Percentiles rank a stretch among this genome's conserved stretches.
phyloP scores from a whole-genome alignment of 495 filamentous ascomycete genomes.

The Aspergillus asperescens region DNA sequence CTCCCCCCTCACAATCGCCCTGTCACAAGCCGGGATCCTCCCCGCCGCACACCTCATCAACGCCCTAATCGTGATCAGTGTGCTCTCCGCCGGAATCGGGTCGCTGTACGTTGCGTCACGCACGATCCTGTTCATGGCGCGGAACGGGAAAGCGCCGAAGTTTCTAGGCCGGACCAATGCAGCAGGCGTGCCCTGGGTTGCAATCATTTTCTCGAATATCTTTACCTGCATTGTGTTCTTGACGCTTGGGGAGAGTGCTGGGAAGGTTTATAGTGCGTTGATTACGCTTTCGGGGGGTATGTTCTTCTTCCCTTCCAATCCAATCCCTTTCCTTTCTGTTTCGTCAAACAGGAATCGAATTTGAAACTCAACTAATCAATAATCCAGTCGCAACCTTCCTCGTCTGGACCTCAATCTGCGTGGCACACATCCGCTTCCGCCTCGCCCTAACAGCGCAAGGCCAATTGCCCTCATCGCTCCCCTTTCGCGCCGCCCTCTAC shows the following conservation, averaged over 20 bases:
- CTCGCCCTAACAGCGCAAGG: conserved; percentile 53
- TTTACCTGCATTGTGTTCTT: conserved; percentile 65
- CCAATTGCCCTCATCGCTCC: conserved; percentile 45
- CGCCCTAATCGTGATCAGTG: conserved; percentile 63
- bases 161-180: conserved; percentile 60
- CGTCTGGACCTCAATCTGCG: conserved; percentile 60
- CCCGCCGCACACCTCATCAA: conserved; percentile 68
- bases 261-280: conserved; percentile 43
- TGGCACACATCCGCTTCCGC: conserved; percentile 66
- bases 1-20: conserved; percentile 72
- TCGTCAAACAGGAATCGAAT: no score
- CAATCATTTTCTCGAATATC: conserved; percentile 57
- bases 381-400: conserved; percentile 58
- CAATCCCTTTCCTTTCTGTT: neutral
- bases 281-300: conserved; percentile 43
- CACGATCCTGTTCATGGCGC: conserved; percentile 62
- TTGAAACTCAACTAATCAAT: neutral
- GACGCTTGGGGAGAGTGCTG: conserved; percentile 54
- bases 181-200: conserved; percentile 60
- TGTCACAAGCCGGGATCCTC: conserved; percentile 59
- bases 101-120: conserved; percentile 65
- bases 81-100: conserved; percentile 63
- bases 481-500: conserved; percentile 55
- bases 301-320: conserved; percentile 1
- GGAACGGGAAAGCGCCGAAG: conserved; percentile 57